Evolutionary conservation across 306 rosid genomes (phyloP).

Genomic region (Cucumis hystrix): DNA sequence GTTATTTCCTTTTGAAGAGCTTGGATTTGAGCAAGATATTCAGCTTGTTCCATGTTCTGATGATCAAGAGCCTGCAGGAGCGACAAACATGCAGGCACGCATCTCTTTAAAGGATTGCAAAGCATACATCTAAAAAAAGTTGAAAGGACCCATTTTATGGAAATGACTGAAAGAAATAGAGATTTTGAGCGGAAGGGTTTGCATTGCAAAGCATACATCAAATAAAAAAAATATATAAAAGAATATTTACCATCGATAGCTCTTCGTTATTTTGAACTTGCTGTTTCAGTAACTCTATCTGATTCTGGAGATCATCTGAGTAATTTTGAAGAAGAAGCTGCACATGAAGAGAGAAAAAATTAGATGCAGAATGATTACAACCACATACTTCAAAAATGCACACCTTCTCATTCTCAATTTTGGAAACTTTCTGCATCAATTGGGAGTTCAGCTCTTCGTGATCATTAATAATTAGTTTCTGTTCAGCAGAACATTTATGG

Average conservation of each 20-base stretch:
- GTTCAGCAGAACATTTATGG: constrained; percentile 25
- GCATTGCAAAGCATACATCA: no score
- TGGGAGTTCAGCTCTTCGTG: constrained; percentile 37
- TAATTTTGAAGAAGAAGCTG: constrained; percentile 42
- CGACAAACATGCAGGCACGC: neutral
- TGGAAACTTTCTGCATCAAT: constrained; percentile 38
- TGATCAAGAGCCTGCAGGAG: constrained; percentile 47
- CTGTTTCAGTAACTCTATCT: constrained; percentile 36
- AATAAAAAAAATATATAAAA: neutral
- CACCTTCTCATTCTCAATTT: constrained; percentile 70
- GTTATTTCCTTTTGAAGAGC: constrained; percentile 55
- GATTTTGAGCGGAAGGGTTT: no score
- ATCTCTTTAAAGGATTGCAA: neutral
- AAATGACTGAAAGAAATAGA: no score
- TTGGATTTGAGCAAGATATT: constrained; percentile 45
- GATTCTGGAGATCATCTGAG: constrained; percentile 46
- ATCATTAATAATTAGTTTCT: constrained; percentile 24
- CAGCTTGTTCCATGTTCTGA: constrained; percentile 41
- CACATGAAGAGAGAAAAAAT: constrained; percentile 18
- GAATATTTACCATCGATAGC: constrained; percentile 36
- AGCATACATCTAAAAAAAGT: neutral
- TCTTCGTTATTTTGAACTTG: constrained; percentile 36
- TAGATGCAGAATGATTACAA: constrained; percentile 3
- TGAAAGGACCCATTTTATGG: no score
- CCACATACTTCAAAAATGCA: constrained; percentile 1